Percentiles rank a stretch among this genome's conserved stretches.
Evolutionary conservation across 2,329 filamentous ascomycete species (phyloP).

Genomic region (Penicillium sp.): DNA sequence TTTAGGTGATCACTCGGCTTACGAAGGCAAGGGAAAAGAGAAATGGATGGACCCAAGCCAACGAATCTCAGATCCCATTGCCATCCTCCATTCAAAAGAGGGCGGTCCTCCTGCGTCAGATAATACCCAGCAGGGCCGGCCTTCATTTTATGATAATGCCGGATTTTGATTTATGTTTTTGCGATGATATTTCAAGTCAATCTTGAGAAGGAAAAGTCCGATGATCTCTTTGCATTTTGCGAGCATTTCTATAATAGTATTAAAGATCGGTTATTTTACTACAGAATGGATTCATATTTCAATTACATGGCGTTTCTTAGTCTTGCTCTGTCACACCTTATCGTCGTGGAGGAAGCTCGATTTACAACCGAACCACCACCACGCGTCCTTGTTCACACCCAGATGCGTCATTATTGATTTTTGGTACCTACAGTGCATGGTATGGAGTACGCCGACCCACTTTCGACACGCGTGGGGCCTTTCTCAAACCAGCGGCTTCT

Average conservation of each 20-base stretch:
- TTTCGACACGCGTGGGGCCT: slow-evolving; percentile 13
- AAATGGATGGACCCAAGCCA: slow-evolving; percentile 17
- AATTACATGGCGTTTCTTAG: neutral
- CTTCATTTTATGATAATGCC: slow-evolving; percentile 12
- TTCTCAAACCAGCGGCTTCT: slow-evolving; percentile 1
- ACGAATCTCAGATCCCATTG: slow-evolving; percentile 13
- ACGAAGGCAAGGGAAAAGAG: slow-evolving; percentile 14
- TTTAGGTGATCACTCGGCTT: slow-evolving; percentile 16
- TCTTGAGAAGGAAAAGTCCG: slow-evolving; percentile 11
- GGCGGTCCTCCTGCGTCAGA: slow-evolving; percentile 17
- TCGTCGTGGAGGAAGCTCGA: slow-evolving; percentile 16
- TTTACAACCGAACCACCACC: slow-evolving; percentile 17
- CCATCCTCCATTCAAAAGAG: slow-evolving; percentile 21
- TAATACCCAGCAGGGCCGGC: slow-evolving; percentile 13
- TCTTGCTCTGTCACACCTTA: neutral
- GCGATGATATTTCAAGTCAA: neutral
- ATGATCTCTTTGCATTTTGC: neutral
- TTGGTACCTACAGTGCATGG: slow-evolving; percentile 2
- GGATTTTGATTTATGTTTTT: slow-evolving; percentile 12
- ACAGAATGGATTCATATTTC: slow-evolving; percentile 11
- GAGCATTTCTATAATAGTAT: slow-evolving; percentile 2
- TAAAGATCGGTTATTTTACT: slow-evolving; percentile 2
- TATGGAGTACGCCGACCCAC: slow-evolving; percentile 5
- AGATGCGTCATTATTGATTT: slow-evolving; percentile 3
- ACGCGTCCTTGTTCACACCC: slow-evolving; percentile 7